phyloP scores from a whole-genome alignment of 805 yeast genomes.

The Lipomyces chichibuensis region DNA sequence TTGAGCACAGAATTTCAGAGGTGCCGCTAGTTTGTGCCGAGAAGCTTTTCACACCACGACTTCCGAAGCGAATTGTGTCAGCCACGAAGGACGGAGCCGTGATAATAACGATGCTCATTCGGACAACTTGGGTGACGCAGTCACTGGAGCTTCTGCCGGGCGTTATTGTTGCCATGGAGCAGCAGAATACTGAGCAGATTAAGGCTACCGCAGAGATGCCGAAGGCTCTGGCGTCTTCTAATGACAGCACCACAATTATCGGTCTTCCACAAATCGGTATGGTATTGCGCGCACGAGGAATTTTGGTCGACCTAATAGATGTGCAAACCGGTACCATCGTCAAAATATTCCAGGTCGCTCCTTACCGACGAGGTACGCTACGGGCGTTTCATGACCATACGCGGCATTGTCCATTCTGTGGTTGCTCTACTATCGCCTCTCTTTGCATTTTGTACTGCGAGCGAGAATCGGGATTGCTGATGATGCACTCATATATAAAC shows the following conservation, averaged over 20 bases:
- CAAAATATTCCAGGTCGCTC: slow-evolving; percentile 62
- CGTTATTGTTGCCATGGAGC: slow-evolving; percentile 16
- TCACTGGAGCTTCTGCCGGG: slow-evolving; percentile 20
- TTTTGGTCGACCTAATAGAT: slow-evolving; percentile 69
- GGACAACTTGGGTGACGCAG: slow-evolving; percentile 35
- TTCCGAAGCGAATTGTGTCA: slow-evolving; percentile 68
- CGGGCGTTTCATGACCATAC: slow-evolving; percentile 81
- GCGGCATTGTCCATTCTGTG: slow-evolving; percentile 87
- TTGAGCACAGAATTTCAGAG: slow-evolving; percentile 39
- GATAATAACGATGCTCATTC: slow-evolving; percentile 29
- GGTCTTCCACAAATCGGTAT: slow-evolving; percentile 71
- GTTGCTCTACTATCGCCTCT: slow-evolving; percentile 77
- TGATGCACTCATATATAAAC: slow-evolving; percentile 72
- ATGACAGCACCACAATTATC: slow-evolving; percentile 12
- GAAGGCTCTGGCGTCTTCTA: background rate
- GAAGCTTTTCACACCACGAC: slow-evolving; percentile 68
- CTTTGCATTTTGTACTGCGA: slow-evolving; percentile 75
- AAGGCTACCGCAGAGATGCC: background rate
- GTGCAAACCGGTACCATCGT: slow-evolving; percentile 75
- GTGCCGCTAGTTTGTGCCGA: slow-evolving; percentile 54
- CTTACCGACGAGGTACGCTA: slow-evolving; percentile 62
- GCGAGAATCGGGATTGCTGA: slow-evolving; percentile 55
- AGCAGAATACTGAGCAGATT: background rate
- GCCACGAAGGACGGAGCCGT: slow-evolving; percentile 31
- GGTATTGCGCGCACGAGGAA: slow-evolving; percentile 62